A percentile compares a stretch with the other conserved stretches of the same genome.
Evolutionary conservation across 352 stramenopile species (phyloP).

Genomic region (Albugo candida): DNA sequence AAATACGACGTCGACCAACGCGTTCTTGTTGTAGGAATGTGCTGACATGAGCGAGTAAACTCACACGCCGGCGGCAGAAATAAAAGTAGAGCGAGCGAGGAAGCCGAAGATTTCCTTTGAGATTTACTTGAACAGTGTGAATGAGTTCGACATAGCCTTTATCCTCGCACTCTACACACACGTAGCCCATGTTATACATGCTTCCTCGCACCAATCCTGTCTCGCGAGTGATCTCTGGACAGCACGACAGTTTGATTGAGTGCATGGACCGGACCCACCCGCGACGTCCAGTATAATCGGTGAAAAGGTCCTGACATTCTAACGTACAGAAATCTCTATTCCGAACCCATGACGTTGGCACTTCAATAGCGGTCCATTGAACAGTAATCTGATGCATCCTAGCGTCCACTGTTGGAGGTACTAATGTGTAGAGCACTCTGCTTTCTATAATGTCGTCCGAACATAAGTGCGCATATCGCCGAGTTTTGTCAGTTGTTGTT

Average conservation of each 20-base stretch:
- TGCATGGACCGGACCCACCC: constrained; percentile 55
- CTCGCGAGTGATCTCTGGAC: constrained; percentile 24
- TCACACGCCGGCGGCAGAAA: constrained; percentile 34
- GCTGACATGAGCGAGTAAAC: constrained; percentile 22
- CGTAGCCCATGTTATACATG: constrained; percentile 50
- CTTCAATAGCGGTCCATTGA: constrained; percentile 34
- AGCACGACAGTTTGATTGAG: constrained; percentile 45
- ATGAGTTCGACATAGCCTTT: constrained; percentile 43
- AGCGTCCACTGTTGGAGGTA: constrained; percentile 38
- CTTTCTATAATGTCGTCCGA: constrained; percentile 30
- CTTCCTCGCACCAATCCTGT: constrained; percentile 34
- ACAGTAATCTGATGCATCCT: constrained; percentile 55
- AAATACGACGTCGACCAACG: constrained; percentile 28
- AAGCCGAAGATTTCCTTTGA: constrained; percentile 34
- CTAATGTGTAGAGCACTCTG: constrained; percentile 38
- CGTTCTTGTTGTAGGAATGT: constrained; percentile 27
- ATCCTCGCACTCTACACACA: constrained; percentile 47
- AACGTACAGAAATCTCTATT: constrained; percentile 52
- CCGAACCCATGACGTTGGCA: constrained; percentile 36
- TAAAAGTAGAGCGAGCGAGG: constrained; percentile 24
- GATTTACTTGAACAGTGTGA: constrained; percentile 33
- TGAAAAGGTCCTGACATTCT: constrained; percentile 56
- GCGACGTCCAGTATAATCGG: constrained; percentile 25
- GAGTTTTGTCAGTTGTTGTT: constrained; percentile 24
- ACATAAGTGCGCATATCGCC: constrained; percentile 16